These are phyloP conservation scores for Brassica rapa DNA, from an alignment of 345 rosid genomes.

Conservation along the genomic window DNA sequence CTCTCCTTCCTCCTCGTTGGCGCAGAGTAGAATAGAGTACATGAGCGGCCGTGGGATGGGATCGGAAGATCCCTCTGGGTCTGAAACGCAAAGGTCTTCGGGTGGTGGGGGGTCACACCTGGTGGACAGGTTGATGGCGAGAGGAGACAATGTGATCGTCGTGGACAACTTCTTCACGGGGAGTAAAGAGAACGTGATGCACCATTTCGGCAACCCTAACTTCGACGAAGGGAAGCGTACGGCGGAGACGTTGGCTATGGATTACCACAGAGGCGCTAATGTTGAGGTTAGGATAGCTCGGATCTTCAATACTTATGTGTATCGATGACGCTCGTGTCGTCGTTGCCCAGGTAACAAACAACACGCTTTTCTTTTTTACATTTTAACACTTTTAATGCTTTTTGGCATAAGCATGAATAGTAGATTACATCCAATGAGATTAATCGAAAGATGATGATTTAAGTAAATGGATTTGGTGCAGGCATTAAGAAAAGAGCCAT, in stretches of 20 bases:
- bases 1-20: constrained; percentile 44
- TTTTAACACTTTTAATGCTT: no score
- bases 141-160: constrained; percentile 97
- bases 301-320: constrained; percentile 97
- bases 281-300: constrained; percentile 98
- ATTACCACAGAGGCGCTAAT: constrained; percentile 88
- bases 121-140: constrained; percentile 83
- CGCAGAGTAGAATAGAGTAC: constrained; percentile 40
- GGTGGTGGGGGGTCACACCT: constrained; percentile 93
- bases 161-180: constrained; percentile 99
- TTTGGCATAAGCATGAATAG: background rate
- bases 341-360: constrained; percentile 72
- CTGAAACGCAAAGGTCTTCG: constrained; percentile 76
- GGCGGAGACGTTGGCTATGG: constrained; percentile 98
- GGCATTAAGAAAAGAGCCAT: constrained; percentile 95
- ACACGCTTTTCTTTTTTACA: background rate
- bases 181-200: constrained; percentile 94
- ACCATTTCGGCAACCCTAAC: constrained; percentile 87
- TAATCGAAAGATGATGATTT: no score
- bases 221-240: constrained; percentile 99
- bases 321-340: constrained; percentile 98
- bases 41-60: constrained; percentile 25
- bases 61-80: constrained; percentile 77
- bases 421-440: no score
- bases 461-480: constrained; percentile 36